Conservation (phyloP, 371 early-diverging fungal species). For the Mortierella sp. region DNA sequence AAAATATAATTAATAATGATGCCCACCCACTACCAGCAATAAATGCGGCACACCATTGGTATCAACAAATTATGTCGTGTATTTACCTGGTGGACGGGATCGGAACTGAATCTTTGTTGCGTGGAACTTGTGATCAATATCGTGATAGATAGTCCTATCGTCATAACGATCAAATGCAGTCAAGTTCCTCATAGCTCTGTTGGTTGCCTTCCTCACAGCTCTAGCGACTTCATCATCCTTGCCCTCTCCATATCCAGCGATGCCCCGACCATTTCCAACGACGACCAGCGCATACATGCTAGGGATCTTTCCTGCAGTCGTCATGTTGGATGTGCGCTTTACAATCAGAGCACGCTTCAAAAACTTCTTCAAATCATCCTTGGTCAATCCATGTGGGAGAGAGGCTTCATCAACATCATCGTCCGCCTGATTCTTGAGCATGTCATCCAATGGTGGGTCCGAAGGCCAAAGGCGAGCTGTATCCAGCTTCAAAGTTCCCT, state of each 20-base stretch:
- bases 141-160: constrained; percentile 93
- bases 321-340: constrained; percentile 88
- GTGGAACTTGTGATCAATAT: constrained; percentile 91
- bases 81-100: constrained; percentile 90
- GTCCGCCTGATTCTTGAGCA: constrained; percentile 55
- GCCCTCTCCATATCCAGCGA: constrained; percentile 96
- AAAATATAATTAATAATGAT: neutral
- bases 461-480: constrained; percentile 42
- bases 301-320: constrained; percentile 87
- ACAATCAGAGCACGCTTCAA: constrained; percentile 81
- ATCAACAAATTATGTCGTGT: neutral
- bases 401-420: constrained; percentile 55
- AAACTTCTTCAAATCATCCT: constrained; percentile 58
- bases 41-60: neutral
- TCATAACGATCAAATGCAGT: constrained; percentile 90
- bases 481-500: constrained; percentile 34
- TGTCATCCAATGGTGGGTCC: constrained; percentile 48
- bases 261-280: constrained; percentile 94
- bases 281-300: constrained; percentile 93
- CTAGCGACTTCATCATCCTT: constrained; percentile 83
- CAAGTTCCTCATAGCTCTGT: constrained; percentile 90
- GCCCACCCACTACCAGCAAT: neutral
- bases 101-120: constrained; percentile 86
- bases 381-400: constrained; percentile 51
- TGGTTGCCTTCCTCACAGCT: constrained; percentile 93